A percentile compares a stretch with the other conserved stretches of the same genome.
phyloP scores from a whole-genome alignment of 1,139 yeast genomes.

The Blastobotrys capitulatus region DNA sequence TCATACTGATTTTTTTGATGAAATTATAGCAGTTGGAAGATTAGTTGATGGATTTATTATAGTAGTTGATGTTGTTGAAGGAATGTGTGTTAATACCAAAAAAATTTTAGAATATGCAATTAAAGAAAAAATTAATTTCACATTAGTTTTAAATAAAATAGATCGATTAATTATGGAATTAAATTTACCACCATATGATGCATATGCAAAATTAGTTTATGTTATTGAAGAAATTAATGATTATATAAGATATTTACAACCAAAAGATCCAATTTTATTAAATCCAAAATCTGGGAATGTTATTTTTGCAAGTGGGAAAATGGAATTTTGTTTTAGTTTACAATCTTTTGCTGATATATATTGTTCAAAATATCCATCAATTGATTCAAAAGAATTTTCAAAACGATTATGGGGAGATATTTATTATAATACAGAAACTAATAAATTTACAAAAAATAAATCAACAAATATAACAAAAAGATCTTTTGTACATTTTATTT shows the following conservation, averaged over 20 bases:
- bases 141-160: slow-evolving; percentile 69
- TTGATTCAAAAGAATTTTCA: slow-evolving; percentile 43
- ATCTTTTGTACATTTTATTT: slow-evolving; percentile 62
- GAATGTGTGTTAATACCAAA: slow-evolving; percentile 54
- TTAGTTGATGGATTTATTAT: slow-evolving; percentile 62
- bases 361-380: slow-evolving; percentile 30
- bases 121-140: slow-evolving; percentile 44
- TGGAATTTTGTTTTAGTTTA: slow-evolving; percentile 61
- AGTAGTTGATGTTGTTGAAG: slow-evolving; percentile 84
- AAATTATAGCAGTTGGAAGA: slow-evolving; percentile 51
- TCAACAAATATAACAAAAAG: slow-evolving; percentile 34
- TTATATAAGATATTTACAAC: slow-evolving; percentile 32
- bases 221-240: slow-evolving; percentile 61
- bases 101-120: slow-evolving; percentile 47
- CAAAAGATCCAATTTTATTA: slow-evolving; percentile 25
- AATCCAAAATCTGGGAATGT: slow-evolving; percentile 66
- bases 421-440: slow-evolving; percentile 42
- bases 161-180: slow-evolving; percentile 79
- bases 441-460: slow-evolving; percentile 40
- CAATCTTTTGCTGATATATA: slow-evolving; percentile 60
- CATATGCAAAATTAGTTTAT: slow-evolving; percentile 60
- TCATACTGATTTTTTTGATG: slow-evolving; percentile 78
- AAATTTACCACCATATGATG: slow-evolving; percentile 66
- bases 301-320: slow-evolving; percentile 62
- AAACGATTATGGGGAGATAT: slow-evolving; percentile 73